phyloP scores from a whole-genome alignment of 2,329 filamentous ascomycete genomes.

The Trichoderma hamatum region DNA sequence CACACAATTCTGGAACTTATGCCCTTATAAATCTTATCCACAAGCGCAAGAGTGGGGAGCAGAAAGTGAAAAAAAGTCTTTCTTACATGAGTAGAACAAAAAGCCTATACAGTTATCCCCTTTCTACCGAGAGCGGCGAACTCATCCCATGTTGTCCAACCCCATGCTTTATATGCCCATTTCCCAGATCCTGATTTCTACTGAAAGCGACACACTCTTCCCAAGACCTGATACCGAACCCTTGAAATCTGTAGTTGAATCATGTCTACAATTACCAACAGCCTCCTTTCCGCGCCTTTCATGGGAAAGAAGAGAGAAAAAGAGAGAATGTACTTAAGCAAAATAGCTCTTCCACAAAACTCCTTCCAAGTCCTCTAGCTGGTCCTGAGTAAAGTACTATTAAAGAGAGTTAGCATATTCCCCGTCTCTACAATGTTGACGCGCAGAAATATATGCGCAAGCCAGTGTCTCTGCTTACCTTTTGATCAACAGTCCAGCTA shows the following conservation, averaged over 20 bases:
- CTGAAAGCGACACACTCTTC: background rate
- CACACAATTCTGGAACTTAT: no score
- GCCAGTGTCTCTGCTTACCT: conserved; percentile 62
- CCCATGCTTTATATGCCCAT: conserved; percentile 10
- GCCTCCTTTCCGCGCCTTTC: background rate
- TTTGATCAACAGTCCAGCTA: conserved; percentile 97
- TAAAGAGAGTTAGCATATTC: background rate
- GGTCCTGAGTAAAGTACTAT: conserved; percentile 83
- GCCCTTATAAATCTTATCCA: background rate
- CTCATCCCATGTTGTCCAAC: conserved; percentile 2
- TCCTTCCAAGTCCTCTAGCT: conserved; percentile 91
- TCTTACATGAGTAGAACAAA: background rate
- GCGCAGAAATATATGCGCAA: background rate
- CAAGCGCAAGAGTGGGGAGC: background rate
- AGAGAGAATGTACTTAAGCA: conserved; percentile 56
- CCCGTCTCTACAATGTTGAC: background rate
- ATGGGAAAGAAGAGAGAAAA: background rate
- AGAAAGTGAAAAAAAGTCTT: background rate
- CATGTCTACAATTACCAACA: conserved; percentile 1
- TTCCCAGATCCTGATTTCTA: background rate
- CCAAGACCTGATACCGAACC: conserved; percentile 4
- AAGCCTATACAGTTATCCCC: background rate
- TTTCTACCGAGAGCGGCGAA: background rate
- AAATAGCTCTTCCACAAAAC: conserved; percentile 99
- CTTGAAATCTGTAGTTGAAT: background rate